These are phyloP conservation scores for Solanum chiquidenum DNA, from an alignment of 257 asterid species.

Conservation along the genomic window DNA sequence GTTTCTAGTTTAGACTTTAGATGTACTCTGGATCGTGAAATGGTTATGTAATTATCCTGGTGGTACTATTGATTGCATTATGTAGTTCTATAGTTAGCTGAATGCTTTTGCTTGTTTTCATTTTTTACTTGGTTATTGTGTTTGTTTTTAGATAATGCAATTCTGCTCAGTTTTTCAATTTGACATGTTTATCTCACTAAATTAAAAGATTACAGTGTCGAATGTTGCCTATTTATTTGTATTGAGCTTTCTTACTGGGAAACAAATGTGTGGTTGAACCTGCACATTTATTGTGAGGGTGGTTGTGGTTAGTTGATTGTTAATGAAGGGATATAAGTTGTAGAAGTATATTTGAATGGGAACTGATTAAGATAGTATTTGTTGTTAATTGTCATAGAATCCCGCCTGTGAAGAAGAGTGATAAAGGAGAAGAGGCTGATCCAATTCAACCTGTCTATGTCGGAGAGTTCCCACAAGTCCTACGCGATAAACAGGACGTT, in stretches of 20 bases:
- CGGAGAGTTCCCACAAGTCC: slow-evolving; percentile 83
- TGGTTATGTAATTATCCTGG: neutral
- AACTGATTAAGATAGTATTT: neutral
- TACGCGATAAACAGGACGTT: slow-evolving; percentile 64
- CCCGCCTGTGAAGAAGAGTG: slow-evolving; percentile 47
- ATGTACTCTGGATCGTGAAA: neutral
- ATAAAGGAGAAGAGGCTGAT: slow-evolving; percentile 44
- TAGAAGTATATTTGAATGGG: neutral
- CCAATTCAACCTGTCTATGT: slow-evolving; percentile 60
- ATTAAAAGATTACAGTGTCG: neutral
- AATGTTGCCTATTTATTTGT: neutral
- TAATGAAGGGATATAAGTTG: neutral
- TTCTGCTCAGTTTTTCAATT: neutral
- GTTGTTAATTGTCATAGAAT: slow-evolving; percentile 34
- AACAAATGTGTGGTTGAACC: neutral
- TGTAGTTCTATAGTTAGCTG: neutral
- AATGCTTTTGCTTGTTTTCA: neutral
- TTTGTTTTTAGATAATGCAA: neutral
- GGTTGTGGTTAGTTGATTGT: neutral
- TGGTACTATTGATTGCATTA: neutral
- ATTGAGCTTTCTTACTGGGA: neutral
- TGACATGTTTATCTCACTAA: neutral
- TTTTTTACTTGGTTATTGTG: neutral
- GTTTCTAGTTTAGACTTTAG: neutral
- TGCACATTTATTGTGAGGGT: neutral